phyloP scores from a whole-genome alignment of 1,284 basidiomycete species.

The Exobasidium rhododendri region DNA sequence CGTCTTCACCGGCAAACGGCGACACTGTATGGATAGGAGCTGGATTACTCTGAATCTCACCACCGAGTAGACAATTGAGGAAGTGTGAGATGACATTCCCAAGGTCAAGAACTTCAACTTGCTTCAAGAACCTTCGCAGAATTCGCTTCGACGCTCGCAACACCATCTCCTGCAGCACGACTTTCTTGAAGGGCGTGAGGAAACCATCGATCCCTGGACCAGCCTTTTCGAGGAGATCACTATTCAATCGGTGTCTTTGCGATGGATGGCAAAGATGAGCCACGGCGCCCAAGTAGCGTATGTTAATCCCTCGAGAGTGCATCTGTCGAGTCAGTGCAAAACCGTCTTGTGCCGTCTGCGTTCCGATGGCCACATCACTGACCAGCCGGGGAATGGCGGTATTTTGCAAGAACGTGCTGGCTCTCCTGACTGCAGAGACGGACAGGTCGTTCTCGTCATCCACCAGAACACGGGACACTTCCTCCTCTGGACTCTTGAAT shows the following conservation, averaged over 20 bases:
- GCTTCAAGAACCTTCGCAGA: slow-evolving; percentile 56
- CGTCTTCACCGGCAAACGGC: slow-evolving; percentile 27
- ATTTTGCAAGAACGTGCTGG: slow-evolving; percentile 59
- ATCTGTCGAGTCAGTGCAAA: slow-evolving; percentile 58
- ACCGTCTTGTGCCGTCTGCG: slow-evolving; percentile 59
- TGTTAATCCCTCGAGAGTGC: slow-evolving; percentile 63
- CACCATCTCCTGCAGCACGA: slow-evolving; percentile 62
- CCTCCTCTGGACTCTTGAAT: slow-evolving; percentile 28
- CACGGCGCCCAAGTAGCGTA: slow-evolving; percentile 62
- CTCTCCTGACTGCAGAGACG: slow-evolving; percentile 61
- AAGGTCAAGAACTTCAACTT: slow-evolving; percentile 26
- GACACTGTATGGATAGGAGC: slow-evolving; percentile 41
- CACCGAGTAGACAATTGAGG: slow-evolving; percentile 63
- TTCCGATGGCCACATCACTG: slow-evolving; percentile 59
- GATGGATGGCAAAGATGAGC: slow-evolving; percentile 55
- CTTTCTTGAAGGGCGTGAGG: slow-evolving; percentile 46
- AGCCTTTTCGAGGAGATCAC: slow-evolving; percentile 37
- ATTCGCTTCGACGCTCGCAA: slow-evolving; percentile 61
- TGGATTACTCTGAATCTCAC: slow-evolving; percentile 56
- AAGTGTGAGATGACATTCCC: slow-evolving; percentile 58
- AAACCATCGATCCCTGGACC: slow-evolving; percentile 48
- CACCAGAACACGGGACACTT: slow-evolving; percentile 29
- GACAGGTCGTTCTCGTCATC: slow-evolving; percentile 59
- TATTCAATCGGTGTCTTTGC: slow-evolving; percentile 54
- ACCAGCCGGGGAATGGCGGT: slow-evolving; percentile 58